Evolutionary conservation across 495 filamentous ascomycete genomes (phyloP), one percentile per base, ranked within the genome.

Genomic region (Recurvomyces mirabilis): DNA sequence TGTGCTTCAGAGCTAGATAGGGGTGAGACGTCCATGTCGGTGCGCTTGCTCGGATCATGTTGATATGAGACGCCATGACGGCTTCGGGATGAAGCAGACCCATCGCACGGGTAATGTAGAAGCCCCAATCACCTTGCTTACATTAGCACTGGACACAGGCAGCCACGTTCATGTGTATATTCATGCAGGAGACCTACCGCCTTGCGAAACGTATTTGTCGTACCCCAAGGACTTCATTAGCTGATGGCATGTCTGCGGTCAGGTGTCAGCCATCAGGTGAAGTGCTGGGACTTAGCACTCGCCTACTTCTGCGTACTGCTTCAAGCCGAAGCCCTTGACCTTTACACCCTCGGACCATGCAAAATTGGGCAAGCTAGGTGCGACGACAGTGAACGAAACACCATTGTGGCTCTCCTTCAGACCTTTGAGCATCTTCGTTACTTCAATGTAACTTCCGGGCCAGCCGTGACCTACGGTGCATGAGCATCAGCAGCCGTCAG

Each of bases 111-210:
- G 75, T 74, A 37, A 84, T 74, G 48, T 68, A 64, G 43, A 63
- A 77, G 23, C 80, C 82, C 74, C 77, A 79, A 54, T 84, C 81
- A 37, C 81, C 79, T 31, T n/a, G n/a, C n/a, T n/a, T n/a, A n/a
- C n/a, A n/a, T n/a, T n/a, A n/a, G n/a, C n/a, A n/a, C n/a, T n/a
- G n/a, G n/a, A n/a, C n/a, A n/a, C n/a, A n/a, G n/a, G n/a, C n/a
- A n/a, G n/a, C n/a, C n/a, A n/a, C n/a, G n/a, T n/a, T n/a, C n/a
- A n/a, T n/a, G n/a, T n/a, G n/a, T n/a, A n/a, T n/a, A n/a, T n/a
- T n/a, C n/a, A n/a, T n/a, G n/a, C n/a, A n/a, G n/a, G n/a, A n/a
- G n/a, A n/a, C n/a, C n/a, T n/a, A n/a, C n/a, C n/a, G n/a, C 74
- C 79, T 54, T 79, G 75, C 3, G 69, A 74, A 61, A 72, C 71